Evolutionary conservation across 1,139 yeast genomes (phyloP).

Genomic region (Candida sp.): DNA sequence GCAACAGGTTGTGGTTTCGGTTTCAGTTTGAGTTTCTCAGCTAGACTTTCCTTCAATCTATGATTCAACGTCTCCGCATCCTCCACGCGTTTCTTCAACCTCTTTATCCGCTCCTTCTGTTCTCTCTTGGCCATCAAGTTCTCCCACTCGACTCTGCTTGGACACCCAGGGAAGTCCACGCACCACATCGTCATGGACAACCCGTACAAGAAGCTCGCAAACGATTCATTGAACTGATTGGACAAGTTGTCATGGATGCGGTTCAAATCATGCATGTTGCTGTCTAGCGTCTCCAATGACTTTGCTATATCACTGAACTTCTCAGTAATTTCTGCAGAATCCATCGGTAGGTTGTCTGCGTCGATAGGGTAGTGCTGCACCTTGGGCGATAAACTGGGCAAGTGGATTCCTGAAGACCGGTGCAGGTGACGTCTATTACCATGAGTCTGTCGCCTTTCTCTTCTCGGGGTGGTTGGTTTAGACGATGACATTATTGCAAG

Average conservation of each 20-base stretch:
- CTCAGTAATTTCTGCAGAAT: slow-evolving; percentile 31
- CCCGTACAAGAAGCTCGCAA: slow-evolving; percentile 66
- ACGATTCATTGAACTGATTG: slow-evolving; percentile 62
- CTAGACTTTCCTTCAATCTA: slow-evolving; percentile 26
- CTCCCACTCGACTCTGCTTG: slow-evolving; percentile 41
- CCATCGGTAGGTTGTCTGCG: slow-evolving; percentile 42
- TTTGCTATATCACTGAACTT: slow-evolving; percentile 52
- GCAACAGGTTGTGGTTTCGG: slow-evolving; percentile 5
- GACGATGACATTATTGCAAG: slow-evolving; percentile 16
- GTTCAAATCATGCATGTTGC: slow-evolving; percentile 49
- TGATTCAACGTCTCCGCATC: slow-evolving; percentile 29
- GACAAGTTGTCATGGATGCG: slow-evolving; percentile 53
- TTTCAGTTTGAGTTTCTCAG: slow-evolving; percentile 9
- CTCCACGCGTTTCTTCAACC: slow-evolving; percentile 24
- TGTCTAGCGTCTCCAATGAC: slow-evolving; percentile 52
- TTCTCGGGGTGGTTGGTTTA: slow-evolving; percentile 24
- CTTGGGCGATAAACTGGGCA: slow-evolving; percentile 46
- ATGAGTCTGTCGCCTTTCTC: slow-evolving; percentile 7
- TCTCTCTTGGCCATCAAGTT: slow-evolving; percentile 29
- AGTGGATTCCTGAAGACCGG: slow-evolving; percentile 45
- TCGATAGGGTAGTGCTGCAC: slow-evolving; percentile 45
- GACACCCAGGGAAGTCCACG: slow-evolving; percentile 56
- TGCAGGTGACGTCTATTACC: slow-evolving; percentile 31
- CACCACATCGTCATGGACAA: slow-evolving; percentile 70
- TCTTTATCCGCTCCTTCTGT: slow-evolving; percentile 27